Percentiles rank a stretch among this genome's conserved stretches.
These are phyloP conservation scores for Entoloma clypeatum DNA, from an alignment of 1,284 basidiomycete species.

Conservation along the genomic window DNA sequence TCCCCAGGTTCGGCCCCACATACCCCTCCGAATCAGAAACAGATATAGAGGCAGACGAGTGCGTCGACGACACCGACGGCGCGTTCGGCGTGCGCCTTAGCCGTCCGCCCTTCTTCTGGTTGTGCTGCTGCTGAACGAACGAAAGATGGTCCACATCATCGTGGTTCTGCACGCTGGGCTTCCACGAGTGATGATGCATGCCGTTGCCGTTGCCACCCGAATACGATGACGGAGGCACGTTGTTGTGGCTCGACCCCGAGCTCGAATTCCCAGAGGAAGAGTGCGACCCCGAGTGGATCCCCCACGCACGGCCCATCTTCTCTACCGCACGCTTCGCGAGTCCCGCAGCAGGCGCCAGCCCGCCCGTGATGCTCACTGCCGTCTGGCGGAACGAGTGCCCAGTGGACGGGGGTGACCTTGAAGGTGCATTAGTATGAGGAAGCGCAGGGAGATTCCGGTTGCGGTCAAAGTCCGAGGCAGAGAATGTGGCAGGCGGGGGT, in stretches of 20 bases:
- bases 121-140: slow-evolving; percentile 18
- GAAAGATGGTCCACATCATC: slow-evolving; percentile 29
- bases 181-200: slow-evolving; percentile 6
- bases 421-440: slow-evolving; percentile 18
- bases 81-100: slow-evolving; percentile 52
- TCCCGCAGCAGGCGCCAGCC: slow-evolving; percentile 64
- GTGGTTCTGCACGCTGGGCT: slow-evolving; percentile 21
- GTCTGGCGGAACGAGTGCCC: slow-evolving; percentile 47
- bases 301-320: slow-evolving; percentile 64
- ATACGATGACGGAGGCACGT: slow-evolving; percentile 16
- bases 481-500: slow-evolving; percentile 21
- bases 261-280: slow-evolving; percentile 26
- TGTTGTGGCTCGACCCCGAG: slow-evolving; percentile 17
- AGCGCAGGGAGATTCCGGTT: slow-evolving; percentile 25
- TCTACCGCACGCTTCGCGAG: slow-evolving; percentile 74
- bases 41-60: slow-evolving; percentile 45
- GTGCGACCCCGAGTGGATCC: slow-evolving; percentile 42
- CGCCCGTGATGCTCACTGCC: slow-evolving; percentile 65
- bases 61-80: slow-evolving; percentile 54
- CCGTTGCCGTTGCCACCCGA: slow-evolving; percentile 4
- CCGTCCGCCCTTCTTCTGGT: slow-evolving; percentile 29
- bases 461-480: slow-evolving; percentile 10
- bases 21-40: slow-evolving; percentile 51
- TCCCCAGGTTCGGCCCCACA: slow-evolving; percentile 52
- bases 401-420: slow-evolving; percentile 5